Evolutionary conservation across 106 monocot genomes (phyloP), one percentile per base, ranked within the genome.

Genomic region (Acanthochlamys bracteata): DNA sequence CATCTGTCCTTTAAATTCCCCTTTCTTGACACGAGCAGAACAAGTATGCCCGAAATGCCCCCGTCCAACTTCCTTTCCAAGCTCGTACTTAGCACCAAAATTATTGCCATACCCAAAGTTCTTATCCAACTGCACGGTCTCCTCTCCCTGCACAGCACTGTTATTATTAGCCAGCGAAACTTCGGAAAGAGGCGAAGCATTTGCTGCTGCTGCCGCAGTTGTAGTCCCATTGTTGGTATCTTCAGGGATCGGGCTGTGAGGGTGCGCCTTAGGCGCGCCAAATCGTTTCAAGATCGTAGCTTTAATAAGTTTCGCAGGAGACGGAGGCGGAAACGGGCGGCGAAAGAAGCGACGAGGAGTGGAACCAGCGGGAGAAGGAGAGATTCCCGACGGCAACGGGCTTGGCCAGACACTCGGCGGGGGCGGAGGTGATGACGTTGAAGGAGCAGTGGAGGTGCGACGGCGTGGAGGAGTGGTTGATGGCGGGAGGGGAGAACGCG

Each of bases 41-140:
- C 90, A 86, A 4, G 90, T 90, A 47, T 90, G 82, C 42, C 90
- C 90, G 20, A 90, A 90, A 76, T 90, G 86, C 11, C 90, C 90
- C 39, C 86, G 64, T 16, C 90, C 90, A 0, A 90, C 80, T 77
- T 86, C 90, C 83, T 80, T 86, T 73, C 86, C 90, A 41, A 90
- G 73, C 68, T 86, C 90, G 20, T 83, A 90, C 71, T 83, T 86
- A 11, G 83, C 86, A 16, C 75, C 86, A 25, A 91, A 86, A 67
- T 91, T 80, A 67, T 66, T 91, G 25, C 59, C 74, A 23, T 83
- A 91, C 25, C 90, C 90, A 26, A 91, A 91, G 39, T 51, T 79
- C 78, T 86, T 91, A 62, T 91, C 80, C 52, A 91, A 66, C 21
- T 63, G 73, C 73, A 81, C 84, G 53, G 55, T 58, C 75, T 69